Evolutionary conservation across 2,329 filamentous ascomycete genomes (phyloP).

Genomic region (Graphiopsis chlorocephala): DNA sequence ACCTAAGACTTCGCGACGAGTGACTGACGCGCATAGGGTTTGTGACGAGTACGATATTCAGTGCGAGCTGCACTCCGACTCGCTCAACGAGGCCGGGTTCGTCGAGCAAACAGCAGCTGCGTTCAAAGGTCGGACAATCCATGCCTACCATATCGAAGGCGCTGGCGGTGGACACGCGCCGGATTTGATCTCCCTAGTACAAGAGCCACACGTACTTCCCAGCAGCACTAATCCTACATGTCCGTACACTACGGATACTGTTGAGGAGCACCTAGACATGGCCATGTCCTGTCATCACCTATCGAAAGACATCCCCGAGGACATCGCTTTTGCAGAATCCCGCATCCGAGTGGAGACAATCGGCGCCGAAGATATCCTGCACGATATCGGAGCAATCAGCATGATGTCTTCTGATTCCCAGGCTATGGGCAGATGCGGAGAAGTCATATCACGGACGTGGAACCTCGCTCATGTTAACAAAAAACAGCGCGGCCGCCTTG

Average conservation of each 20-base stretch:
- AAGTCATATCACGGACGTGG: slow-evolving; percentile 88
- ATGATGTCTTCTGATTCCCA: slow-evolving; percentile 96
- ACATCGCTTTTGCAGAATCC: slow-evolving; percentile 87
- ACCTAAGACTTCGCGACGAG: too few species aligned
- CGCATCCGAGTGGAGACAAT: slow-evolving; percentile 93
- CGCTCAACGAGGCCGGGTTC: slow-evolving; percentile 89
- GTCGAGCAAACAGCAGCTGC: slow-evolving; percentile 83
- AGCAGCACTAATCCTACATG: slow-evolving; percentile 86
- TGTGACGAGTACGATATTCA: slow-evolving; percentile 89
- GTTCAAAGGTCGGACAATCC: slow-evolving; percentile 79
- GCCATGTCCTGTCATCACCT: slow-evolving; percentile 94
- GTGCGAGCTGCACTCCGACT: slow-evolving; percentile 89
- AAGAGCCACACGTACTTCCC: slow-evolving; percentile 79
- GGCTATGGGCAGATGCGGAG: slow-evolving; percentile 91
- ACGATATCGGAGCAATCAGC: slow-evolving; percentile 87
- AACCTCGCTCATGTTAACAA: slow-evolving; percentile 97
- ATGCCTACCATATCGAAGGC: slow-evolving; percentile 93
- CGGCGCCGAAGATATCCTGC: slow-evolving; percentile 87
- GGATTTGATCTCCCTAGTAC: slow-evolving; percentile 88
- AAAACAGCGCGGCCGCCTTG: slow-evolving; percentile 68
- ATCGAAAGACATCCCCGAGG: slow-evolving; percentile 84
- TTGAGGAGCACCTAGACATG: slow-evolving; percentile 95
- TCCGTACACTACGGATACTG: slow-evolving; percentile 82
- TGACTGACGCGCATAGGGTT: slow-evolving; percentile 45
- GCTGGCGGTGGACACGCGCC: slow-evolving; percentile 89